phyloP scores from a whole-genome alignment of 192 early-diverging fungal genomes.

The Rhizophagus clarus region DNA sequence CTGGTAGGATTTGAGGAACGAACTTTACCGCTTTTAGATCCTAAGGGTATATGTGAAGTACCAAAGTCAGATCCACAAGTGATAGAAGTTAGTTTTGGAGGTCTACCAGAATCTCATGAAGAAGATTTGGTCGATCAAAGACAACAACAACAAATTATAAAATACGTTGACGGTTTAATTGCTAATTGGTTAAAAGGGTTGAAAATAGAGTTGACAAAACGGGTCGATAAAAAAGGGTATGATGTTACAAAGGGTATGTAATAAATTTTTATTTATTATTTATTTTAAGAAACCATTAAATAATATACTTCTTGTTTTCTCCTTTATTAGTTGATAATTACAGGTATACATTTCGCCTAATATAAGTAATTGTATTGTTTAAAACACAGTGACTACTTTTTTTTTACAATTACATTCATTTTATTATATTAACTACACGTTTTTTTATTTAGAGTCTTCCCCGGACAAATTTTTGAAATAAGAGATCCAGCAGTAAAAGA shows the following conservation, averaged over 20 bases:
- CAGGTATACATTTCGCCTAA: constrained; percentile 19
- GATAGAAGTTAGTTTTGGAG: constrained; percentile 42
- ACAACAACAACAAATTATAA: constrained; percentile 27
- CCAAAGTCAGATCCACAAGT: constrained; percentile 35
- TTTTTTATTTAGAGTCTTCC: constrained; percentile 28
- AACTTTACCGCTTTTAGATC: constrained; percentile 32
- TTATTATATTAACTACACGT: not conserved
- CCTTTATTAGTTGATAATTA: constrained; percentile 14
- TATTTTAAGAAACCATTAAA: not conserved
- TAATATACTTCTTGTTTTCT: not conserved
- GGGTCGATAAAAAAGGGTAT: constrained; percentile 28
- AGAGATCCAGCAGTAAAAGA: constrained; percentile 24
- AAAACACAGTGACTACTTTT: not conserved
- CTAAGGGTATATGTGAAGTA: constrained; percentile 50
- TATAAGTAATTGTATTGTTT: not conserved
- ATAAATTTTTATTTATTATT: no score
- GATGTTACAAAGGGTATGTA: constrained; percentile 46
- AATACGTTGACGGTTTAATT: constrained; percentile 41
- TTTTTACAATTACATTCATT: not conserved
- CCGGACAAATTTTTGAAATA: constrained; percentile 36
- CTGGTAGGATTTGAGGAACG: constrained; percentile 43
- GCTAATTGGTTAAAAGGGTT: constrained; percentile 38
- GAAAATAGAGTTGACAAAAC: constrained; percentile 40
- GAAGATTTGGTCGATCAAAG: not conserved
- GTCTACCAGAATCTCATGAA: constrained; percentile 2